A percentile compares a stretch with the other conserved stretches of the same genome.
These are phyloP conservation scores for Penicillium subrubescens DNA, from an alignment of 495 filamentous ascomycete species.

Conservation along the genomic window DNA sequence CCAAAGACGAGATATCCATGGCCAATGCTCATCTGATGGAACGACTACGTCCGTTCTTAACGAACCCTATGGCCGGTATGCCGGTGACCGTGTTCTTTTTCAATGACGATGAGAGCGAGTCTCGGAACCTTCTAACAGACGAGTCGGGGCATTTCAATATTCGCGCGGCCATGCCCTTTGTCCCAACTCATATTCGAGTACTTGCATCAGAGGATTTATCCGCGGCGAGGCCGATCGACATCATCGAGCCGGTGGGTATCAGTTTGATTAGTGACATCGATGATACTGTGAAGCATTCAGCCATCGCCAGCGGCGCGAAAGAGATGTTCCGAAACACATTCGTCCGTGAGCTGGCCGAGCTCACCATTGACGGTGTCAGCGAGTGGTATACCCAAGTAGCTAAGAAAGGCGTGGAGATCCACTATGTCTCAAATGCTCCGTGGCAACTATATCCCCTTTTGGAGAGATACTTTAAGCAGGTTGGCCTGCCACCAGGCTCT, in stretches of 20 bases:
- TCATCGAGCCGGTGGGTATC: slow-evolving; percentile 79
- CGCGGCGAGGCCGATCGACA: slow-evolving; percentile 68
- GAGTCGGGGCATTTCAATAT: slow-evolving; percentile 83
- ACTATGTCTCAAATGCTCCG: slow-evolving; percentile 93
- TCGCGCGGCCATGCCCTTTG: slow-evolving; percentile 78
- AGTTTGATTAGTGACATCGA: slow-evolving; percentile 98
- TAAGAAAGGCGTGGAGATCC: slow-evolving; percentile 77
- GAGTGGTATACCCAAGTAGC: slow-evolving; percentile 84
- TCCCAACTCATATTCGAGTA: slow-evolving; percentile 85
- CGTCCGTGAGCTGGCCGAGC: slow-evolving; percentile 76
- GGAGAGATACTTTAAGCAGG: slow-evolving; percentile 75
- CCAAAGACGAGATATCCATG: slow-evolving; percentile 67
- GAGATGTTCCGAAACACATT: slow-evolving; percentile 98
- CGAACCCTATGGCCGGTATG: slow-evolving; percentile 69
- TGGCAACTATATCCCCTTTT: slow-evolving; percentile 95
- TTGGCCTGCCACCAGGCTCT: slow-evolving; percentile 81
- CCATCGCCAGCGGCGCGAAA: slow-evolving; percentile 78
- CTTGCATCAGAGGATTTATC: slow-evolving; percentile 86
- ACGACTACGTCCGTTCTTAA: slow-evolving; percentile 84
- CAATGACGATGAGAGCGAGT: slow-evolving; percentile 74
- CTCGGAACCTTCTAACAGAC: slow-evolving; percentile 77
- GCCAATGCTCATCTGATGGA: slow-evolving; percentile 88
- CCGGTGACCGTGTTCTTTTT: slow-evolving; percentile 93
- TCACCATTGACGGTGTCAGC: slow-evolving; percentile 81
- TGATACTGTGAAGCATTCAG: slow-evolving; percentile 96